Evolutionary conservation across 768 basidiomycete species (phyloP), one percentile per base, ranked within the genome.

Genomic region (Candolleomyces aberdarensis): DNA sequence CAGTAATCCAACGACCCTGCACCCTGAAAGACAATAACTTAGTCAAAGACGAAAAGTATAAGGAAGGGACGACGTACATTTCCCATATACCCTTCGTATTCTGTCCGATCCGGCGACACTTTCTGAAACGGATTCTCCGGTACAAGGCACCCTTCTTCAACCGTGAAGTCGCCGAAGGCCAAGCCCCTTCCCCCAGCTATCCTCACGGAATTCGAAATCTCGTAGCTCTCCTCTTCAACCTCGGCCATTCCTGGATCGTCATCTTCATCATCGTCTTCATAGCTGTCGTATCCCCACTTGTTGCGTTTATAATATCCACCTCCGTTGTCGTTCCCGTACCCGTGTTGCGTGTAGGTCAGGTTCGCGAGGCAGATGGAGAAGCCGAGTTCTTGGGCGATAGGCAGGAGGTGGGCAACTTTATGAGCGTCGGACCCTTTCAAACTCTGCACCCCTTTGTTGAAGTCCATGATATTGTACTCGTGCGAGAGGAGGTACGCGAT

Each of bases 61-160:
- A 26, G 26, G 26, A 26, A 26, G 43, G 20, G 39, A 66, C 32
- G 15, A 60, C 63, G 46, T 61, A 79, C 80, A 64, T 79, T 78
- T 14, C 75, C 78, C 66, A 71, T 70, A 62, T 79, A 80, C 22
- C 76, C 75, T 55, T 78, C 76, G 50, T 78, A 79, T 2, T 78
- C 71, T 17, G 66, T 65, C 4, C 74, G 66, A 59, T 79, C 75
- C 5, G 77, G 78, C 14, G 58, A 55, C 6, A 32, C 58, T 29
- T 64, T 72, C 39, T 78, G 69, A 62, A 80, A 78, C 0, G 72
- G 66, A 50, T 76, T 60, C 46, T 67, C 66, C 0, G 75, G 76
- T 26, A 80, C 69, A 14, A 79, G 64, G 41, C 67, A 66, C 11
- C 68, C 65, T 32, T 69, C 59, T 0, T 64, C 58, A 9, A 78